These are phyloP conservation scores for Ceratobasidium theobromae DNA, from an alignment of 1,284 basidiomycete species.

Conservation along the genomic window DNA sequence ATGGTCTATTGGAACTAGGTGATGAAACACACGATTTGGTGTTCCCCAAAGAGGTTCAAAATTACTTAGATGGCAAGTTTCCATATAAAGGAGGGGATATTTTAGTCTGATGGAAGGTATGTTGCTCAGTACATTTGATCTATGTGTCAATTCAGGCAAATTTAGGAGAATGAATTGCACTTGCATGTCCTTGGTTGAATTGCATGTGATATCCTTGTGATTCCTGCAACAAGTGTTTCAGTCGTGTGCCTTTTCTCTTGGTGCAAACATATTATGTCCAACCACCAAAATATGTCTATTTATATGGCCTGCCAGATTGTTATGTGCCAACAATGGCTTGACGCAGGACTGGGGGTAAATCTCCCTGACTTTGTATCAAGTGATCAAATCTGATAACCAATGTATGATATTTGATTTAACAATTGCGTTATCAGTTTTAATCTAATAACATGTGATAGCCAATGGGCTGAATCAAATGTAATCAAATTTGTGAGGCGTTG, in stretches of 20 bases:
- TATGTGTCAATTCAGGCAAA: background rate
- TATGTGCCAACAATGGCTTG: slow-evolving; percentile 11
- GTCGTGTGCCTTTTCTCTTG: slow-evolving; percentile 9
- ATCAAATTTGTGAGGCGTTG: background rate
- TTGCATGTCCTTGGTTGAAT: slow-evolving; percentile 6
- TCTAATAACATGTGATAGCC: background rate
- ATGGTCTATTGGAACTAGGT: background rate
- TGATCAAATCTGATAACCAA: background rate
- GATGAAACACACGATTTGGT: background rate
- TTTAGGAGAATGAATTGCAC: background rate
- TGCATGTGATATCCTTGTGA: background rate
- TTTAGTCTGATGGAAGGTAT: slow-evolving; percentile 3
- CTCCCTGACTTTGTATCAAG: background rate
- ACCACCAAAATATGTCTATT: slow-evolving; percentile 5
- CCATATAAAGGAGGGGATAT: background rate
- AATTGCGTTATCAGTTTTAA: background rate
- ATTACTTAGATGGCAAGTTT: background rate
- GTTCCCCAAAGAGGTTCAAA: background rate
- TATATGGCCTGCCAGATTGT: background rate
- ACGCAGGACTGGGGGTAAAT: slow-evolving; percentile 6
- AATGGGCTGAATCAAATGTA: background rate
- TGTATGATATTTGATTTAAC: background rate
- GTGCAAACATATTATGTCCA: slow-evolving; percentile 14
- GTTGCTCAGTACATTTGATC: background rate
- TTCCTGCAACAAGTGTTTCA: slow-evolving; percentile 8